Evolutionary conservation across 176 grass and related monocot genomes (phyloP).

Genomic region (Elaeis guineensis): DNA sequence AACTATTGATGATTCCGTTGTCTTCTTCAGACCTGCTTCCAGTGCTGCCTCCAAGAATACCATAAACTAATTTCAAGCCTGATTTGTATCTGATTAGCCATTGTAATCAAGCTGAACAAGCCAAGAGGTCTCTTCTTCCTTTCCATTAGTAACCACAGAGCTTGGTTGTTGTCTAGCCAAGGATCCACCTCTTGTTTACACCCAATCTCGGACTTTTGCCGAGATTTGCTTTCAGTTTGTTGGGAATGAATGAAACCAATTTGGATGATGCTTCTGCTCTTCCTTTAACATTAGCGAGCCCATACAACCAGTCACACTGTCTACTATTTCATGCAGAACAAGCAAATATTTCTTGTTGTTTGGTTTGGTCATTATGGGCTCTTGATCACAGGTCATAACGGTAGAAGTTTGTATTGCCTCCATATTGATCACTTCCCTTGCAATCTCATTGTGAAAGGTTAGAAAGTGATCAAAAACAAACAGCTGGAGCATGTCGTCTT

Average conservation of each 20-base stretch:
- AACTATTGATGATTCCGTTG: conserved; percentile 14
- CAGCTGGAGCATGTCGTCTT: conserved; percentile 42
- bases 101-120: conserved; percentile 40
- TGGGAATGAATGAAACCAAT: conserved; percentile 33
- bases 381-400: neutral
- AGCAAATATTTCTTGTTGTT: conserved; percentile 9
- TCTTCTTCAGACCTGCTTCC: conserved; percentile 61
- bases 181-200: conserved; percentile 13
- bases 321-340: conserved; percentile 66
- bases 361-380: conserved; percentile 8
- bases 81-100: conserved; percentile 60
- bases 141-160: neutral
- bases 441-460: conserved; percentile 61
- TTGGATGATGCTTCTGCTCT: conserved; percentile 39
- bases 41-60: conserved; percentile 65
- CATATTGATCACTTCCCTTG: conserved; percentile 56
- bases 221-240: conserved; percentile 15
- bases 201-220: conserved; percentile 24
- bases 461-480: conserved; percentile 75
- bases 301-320: conserved; percentile 31
- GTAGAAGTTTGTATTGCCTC: conserved; percentile 69
- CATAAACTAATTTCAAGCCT: conserved; percentile 68
- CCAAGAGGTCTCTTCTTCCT: conserved; percentile 11
- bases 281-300: conserved; percentile 14
- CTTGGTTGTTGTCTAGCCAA: neutral